Base-by-base conservation (phyloP, 345 rosid species). In the Draba incana region DNA sequence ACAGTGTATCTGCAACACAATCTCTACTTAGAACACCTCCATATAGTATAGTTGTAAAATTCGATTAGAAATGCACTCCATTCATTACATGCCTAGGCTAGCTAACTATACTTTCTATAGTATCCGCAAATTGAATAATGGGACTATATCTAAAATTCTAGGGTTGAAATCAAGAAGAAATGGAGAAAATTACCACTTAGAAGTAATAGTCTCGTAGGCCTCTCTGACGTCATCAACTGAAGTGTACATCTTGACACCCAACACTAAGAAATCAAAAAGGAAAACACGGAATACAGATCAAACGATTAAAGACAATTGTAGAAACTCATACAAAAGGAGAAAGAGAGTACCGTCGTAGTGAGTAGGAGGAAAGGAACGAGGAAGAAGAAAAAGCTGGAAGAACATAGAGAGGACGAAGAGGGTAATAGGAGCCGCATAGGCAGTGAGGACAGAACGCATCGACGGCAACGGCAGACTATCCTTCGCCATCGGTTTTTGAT, bases 381-480 rank as follows among this genome's bases (percentile, higher is more conserved):
- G 98, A 60, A 90, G 84, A 72, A 90, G 79, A 67, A 83, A 64
- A 30, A 90, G 86, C 82, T 93, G 98, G 71, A 83, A 93, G 74
- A 88, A 76, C 71, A 93, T 57, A 46, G 87, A 77, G 54, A 84
- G 81, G 23, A 71, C 28, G 76, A 90, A 81, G 47, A 93, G 87
- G 48, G 82, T 8, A 23, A 85, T 67, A 2, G 98, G 98, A 55
- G 76, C 72, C 7, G 81, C 75, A 71, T 92, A 92, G 13, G 87
- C 90, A 66, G 75, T 90, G 75, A 83, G 41, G 39, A 41, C 64
- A 24, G 81, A 69, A 42, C 64, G 10, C 66, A 69, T 51, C 24
- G 81, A 55, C 57, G 75, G 63, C 61, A 24, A 20, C 20, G 0
- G 20, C 20, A 1, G 20, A 20, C 20, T 24, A 14, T 53, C 76